Conservation (phyloP, 345 rosid genomes). For the Gossypium sturtianum region DNA sequence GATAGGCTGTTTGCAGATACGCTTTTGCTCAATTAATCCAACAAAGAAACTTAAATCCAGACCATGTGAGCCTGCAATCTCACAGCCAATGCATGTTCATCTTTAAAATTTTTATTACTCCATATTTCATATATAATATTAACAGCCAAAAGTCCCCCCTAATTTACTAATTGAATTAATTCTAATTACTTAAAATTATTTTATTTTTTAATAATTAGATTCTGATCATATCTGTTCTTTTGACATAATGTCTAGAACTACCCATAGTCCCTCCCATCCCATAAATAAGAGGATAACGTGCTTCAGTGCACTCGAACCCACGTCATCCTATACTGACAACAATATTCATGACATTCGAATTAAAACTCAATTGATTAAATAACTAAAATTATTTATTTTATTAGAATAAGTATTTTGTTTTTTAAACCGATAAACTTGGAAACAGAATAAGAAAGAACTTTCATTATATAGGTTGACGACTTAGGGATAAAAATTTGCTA, state of each 20-base stretch:
- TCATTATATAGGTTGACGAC: not conserved
- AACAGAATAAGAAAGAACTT: not conserved
- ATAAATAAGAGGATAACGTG: too few species aligned
- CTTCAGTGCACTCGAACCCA: too few species aligned
- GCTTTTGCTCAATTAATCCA: not conserved
- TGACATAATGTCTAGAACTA: too few species aligned
- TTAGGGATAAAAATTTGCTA: not conserved
- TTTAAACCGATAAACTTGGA: not conserved
- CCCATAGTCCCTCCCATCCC: accelerated
- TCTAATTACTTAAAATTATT: too few species aligned
- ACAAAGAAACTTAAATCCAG: not conserved
- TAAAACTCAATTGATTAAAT: too few species aligned
- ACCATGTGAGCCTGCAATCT: not conserved
- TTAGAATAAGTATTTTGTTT: not conserved
- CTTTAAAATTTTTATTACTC: not conserved
- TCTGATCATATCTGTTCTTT: too few species aligned
- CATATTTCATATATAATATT: not conserved
- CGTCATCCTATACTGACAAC: too few species aligned
- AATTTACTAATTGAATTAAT: too few species aligned
- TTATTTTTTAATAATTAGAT: too few species aligned
- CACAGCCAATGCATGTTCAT: not conserved
- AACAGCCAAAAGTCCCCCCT: not conserved
- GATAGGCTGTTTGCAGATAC: not conserved
- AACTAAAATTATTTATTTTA: not conserved
- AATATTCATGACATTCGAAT: too few species aligned